Percentiles rank a stretch among this genome's conserved stretches.
Evolutionary conservation across 345 rosid genomes (phyloP).

Genomic region (Eucalyptus pauciflora): DNA sequence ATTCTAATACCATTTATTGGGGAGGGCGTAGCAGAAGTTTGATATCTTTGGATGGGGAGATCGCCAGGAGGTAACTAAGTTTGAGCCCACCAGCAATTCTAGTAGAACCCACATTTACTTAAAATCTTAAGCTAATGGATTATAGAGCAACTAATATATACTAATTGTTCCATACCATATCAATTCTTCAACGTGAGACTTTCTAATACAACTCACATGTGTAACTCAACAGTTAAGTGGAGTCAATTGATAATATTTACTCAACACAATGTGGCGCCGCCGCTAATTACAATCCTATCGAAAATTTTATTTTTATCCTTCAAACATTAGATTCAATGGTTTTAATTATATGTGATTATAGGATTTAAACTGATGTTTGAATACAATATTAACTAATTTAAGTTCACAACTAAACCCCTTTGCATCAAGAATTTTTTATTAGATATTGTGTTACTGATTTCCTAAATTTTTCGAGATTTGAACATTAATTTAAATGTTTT

Average conservation of each 20-base stretch:
- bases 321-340: not conserved
- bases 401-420: not conserved
- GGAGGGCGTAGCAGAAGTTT: rapidly evolving
- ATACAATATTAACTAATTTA: not conserved
- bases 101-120: not conserved
- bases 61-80: not conserved
- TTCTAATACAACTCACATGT: too few relatives aligned
- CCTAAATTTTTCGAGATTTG: not conserved
- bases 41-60: not conserved
- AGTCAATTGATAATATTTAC: not conserved
- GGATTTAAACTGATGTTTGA: not conserved
- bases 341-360: not conserved
- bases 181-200: too few relatives aligned
- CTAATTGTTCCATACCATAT: too few relatives aligned
- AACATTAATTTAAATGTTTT: not conserved
- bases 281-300: not conserved
- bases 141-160: too few relatives aligned
- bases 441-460: not conserved
- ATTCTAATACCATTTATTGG: not conserved
- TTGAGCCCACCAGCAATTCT: rapidly evolving
- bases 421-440: not conserved
- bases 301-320: not conserved
- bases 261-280: not conserved
- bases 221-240: not conserved
- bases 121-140: not conserved